These are phyloP conservation scores for Geotrichum citri-aurantii DNA, from an alignment of 1,139 yeast species.

Conservation along the genomic window DNA sequence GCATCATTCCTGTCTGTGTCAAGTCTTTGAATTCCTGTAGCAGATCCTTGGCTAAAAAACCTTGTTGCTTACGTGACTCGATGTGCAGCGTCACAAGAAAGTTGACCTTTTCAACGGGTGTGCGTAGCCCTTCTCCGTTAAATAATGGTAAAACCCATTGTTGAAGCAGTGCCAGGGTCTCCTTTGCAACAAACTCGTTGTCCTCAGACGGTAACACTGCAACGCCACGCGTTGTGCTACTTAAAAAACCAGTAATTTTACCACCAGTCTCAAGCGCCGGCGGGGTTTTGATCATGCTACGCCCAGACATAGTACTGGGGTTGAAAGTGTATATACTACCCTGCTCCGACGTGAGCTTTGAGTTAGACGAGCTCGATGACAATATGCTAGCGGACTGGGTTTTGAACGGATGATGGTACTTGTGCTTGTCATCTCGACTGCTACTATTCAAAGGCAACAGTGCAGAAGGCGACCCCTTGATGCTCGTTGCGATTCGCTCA, in stretches of 20 bases:
- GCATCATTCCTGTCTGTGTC: conserved; percentile 41
- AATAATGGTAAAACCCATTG: conserved; percentile 45
- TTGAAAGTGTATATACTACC: conserved; percentile 45
- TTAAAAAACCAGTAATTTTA: not conserved
- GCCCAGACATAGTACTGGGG: conserved; percentile 36
- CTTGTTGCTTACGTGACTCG: conserved; percentile 37
- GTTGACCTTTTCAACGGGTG: conserved; percentile 55
- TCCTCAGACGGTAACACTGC: conserved; percentile 36
- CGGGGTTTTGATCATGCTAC: conserved; percentile 29
- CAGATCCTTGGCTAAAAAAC: conserved; percentile 38
- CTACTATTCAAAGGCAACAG: conserved; percentile 22
- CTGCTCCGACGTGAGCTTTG: conserved; percentile 41
- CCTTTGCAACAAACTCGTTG: conserved; percentile 43
- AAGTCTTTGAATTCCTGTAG: conserved; percentile 45
- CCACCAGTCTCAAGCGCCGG: conserved; percentile 31
- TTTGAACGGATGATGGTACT: conserved; percentile 40
- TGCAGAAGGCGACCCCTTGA: conserved; percentile 20
- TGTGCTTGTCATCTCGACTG: conserved; percentile 21
- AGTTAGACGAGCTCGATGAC: conserved; percentile 46
- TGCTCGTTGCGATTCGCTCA: conserved; percentile 39
- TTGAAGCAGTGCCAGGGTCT: conserved; percentile 45
- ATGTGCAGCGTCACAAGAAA: conserved; percentile 45
- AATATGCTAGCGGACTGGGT: conserved; percentile 37
- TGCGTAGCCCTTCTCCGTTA: conserved; percentile 43
- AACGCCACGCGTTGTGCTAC: not conserved